Conservation (phyloP, 192 early-diverging fungal genomes). For the Backusella tuberculispora region DNA sequence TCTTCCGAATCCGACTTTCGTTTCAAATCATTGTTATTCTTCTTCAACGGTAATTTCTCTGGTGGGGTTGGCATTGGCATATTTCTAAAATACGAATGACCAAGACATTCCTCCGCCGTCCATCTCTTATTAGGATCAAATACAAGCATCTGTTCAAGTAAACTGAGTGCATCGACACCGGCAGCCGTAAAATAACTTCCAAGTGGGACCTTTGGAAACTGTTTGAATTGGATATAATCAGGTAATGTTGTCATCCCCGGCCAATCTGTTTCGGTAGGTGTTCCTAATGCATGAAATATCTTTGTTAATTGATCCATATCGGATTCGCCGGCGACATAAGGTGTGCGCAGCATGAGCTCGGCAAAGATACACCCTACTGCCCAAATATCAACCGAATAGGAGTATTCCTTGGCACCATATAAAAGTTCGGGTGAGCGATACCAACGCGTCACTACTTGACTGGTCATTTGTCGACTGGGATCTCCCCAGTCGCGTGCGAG, state of each 20-base stretch:
- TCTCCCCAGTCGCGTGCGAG: conserved; percentile 95
- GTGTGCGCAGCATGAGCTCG: conserved; percentile 89
- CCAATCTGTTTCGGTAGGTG: conserved; percentile 83
- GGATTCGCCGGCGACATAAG: conserved; percentile 85
- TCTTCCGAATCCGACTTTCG: neutral
- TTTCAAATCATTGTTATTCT: neutral
- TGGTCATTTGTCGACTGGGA: conserved; percentile 80
- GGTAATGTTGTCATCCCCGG: conserved; percentile 75
- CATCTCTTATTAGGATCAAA: conserved; percentile 86
- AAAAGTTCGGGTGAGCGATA: conserved; percentile 96
- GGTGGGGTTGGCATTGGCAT: conserved; percentile 70
- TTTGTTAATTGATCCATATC: conserved; percentile 78
- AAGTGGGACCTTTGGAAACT: conserved; percentile 74
- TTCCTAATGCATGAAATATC: conserved; percentile 82
- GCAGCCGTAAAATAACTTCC: conserved; percentile 83
- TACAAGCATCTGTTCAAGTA: conserved; percentile 85
- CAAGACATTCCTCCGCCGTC: conserved; percentile 73
- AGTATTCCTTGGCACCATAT: conserved; percentile 87
- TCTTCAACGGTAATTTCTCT: conserved; percentile 58
- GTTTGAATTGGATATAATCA: conserved; percentile 72
- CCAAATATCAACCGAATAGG: conserved; percentile 94
- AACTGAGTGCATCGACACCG: conserved; percentile 76
- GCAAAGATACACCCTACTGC: conserved; percentile 98
- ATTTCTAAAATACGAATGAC: conserved; percentile 79
- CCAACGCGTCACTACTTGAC: conserved; percentile 96